phyloP scores from a whole-genome alignment of 148 eudicot genomes.

The Vaccinium macrocarpon region DNA sequence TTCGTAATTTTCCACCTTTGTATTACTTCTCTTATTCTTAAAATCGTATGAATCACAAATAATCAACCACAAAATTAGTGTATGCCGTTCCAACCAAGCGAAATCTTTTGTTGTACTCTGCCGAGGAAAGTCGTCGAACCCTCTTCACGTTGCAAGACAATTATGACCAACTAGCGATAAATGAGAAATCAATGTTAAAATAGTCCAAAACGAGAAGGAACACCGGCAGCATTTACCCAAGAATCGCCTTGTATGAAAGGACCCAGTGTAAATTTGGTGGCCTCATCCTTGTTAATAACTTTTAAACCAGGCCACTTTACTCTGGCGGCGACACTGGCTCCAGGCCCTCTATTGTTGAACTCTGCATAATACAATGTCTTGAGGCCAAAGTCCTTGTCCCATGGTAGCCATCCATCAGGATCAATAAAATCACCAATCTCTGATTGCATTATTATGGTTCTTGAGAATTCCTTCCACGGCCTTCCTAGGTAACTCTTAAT shows the following conservation, averaged over 20 bases:
- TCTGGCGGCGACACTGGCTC: conserved; percentile 38
- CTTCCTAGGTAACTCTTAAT: conserved; percentile 66
- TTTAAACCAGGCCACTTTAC: conserved; percentile 73
- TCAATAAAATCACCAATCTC: conserved; percentile 49
- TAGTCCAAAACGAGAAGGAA: conserved; percentile 27
- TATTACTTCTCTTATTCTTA: background rate
- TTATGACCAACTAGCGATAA: background rate
- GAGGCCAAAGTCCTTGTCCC: conserved; percentile 49
- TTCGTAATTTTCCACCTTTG: background rate
- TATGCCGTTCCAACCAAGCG: background rate
- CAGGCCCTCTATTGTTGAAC: conserved; percentile 58
- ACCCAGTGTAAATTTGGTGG: conserved; percentile 41
- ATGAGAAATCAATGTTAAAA: conserved; percentile 1
- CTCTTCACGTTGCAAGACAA: background rate
- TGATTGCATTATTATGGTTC: conserved; percentile 68
- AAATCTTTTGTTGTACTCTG: background rate
- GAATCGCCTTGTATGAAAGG: conserved; percentile 59
- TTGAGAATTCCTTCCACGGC: conserved; percentile 70
- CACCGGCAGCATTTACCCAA: conserved; percentile 26
- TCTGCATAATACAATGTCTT: conserved; percentile 62
- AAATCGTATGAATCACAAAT: background rate
- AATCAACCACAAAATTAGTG: background rate
- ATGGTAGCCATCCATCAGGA: conserved; percentile 67
- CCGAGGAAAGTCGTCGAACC: background rate
- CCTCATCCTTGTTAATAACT: conserved; percentile 50